phyloP scores from a whole-genome alignment of 2,329 filamentous ascomycete species.

The Onygenales sp. region DNA sequence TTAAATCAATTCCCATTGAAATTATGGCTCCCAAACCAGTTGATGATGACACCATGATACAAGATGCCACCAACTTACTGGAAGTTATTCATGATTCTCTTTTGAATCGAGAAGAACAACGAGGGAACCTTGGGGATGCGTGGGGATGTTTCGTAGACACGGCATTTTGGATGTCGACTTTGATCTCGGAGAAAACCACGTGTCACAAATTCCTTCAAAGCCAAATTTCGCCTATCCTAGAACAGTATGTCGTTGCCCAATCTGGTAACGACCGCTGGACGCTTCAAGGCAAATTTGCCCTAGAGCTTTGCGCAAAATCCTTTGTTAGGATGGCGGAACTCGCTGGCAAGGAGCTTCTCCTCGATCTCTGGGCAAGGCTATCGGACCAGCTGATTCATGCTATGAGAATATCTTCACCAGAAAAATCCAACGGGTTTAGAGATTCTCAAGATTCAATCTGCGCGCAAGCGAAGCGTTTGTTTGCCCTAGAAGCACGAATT shows the following conservation, averaged over 20 bases:
- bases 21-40: constrained; percentile 26
- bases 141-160: constrained; percentile 68
- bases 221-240: constrained; percentile 43
- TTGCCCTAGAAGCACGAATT: constrained; percentile 43
- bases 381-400: constrained; percentile 52
- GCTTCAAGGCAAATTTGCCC: constrained; percentile 34
- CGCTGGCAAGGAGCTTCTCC: constrained; percentile 40
- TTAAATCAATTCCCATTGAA: constrained; percentile 47
- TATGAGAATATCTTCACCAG: constrained; percentile 67
- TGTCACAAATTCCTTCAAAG: constrained; percentile 36
- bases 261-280: constrained; percentile 41
- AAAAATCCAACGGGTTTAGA: constrained; percentile 68
- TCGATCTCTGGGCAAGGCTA: constrained; percentile 54
- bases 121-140: constrained; percentile 55
- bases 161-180: constrained; percentile 44
- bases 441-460: constrained; percentile 62
- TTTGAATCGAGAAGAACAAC: constrained; percentile 62
- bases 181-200: constrained; percentile 40
- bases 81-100: constrained; percentile 63
- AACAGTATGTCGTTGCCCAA: constrained; percentile 43
- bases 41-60: constrained; percentile 21
- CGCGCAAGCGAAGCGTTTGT: constrained; percentile 59
- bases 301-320: constrained; percentile 30
- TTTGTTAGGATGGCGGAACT: constrained; percentile 28
- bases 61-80: constrained; percentile 53